A percentile compares a stretch with the other conserved stretches of the same genome.
Evolutionary conservation across 2,329 filamentous ascomycete species (phyloP).

Genomic region (Hymenoscyphus fructigenus): DNA sequence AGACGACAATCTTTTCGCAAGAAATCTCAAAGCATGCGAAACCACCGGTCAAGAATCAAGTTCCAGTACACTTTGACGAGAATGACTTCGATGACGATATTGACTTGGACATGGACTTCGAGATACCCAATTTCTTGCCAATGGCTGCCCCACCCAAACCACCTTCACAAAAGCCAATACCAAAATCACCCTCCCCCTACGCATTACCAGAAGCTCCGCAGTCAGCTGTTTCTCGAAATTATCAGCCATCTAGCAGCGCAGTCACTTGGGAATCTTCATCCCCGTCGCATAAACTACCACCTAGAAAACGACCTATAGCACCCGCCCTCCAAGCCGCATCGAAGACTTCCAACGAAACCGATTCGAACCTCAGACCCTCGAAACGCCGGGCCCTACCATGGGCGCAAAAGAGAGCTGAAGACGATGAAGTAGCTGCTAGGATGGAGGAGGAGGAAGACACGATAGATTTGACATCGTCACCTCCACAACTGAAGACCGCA

Average conservation of each 20-base stretch:
- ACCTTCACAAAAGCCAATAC: constrained; percentile 35
- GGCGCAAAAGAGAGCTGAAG: constrained; percentile 34
- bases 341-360: constrained; percentile 6
- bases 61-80: constrained; percentile 62
- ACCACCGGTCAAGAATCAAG: constrained; percentile 18
- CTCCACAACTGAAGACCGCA: constrained; percentile 19
- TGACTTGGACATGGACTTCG: constrained; percentile 61
- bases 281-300: constrained; percentile 43
- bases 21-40: constrained; percentile 29
- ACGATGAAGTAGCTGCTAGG: constrained; percentile 28
- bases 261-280: constrained; percentile 46
- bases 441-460: constrained; percentile 24
- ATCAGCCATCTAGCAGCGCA: constrained; percentile 32
- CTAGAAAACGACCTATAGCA: constrained; percentile 12
- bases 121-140: constrained; percentile 23
- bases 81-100: constrained; percentile 85
- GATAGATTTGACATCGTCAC: constrained; percentile 16
- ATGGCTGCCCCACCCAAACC: constrained; percentile 45
- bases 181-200: constrained; percentile 19
- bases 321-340: not conserved
- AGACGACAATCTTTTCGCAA: constrained; percentile 41
- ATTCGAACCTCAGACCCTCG: constrained; percentile 36
- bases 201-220: constrained; percentile 7
- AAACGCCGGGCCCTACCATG: constrained; percentile 39
- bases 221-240: constrained; percentile 9